Evolutionary conservation across 2,329 filamentous ascomycete genomes (phyloP), one percentile per base, ranked within the genome.

Genomic region (Pseudogymnoascus sp.): DNA sequence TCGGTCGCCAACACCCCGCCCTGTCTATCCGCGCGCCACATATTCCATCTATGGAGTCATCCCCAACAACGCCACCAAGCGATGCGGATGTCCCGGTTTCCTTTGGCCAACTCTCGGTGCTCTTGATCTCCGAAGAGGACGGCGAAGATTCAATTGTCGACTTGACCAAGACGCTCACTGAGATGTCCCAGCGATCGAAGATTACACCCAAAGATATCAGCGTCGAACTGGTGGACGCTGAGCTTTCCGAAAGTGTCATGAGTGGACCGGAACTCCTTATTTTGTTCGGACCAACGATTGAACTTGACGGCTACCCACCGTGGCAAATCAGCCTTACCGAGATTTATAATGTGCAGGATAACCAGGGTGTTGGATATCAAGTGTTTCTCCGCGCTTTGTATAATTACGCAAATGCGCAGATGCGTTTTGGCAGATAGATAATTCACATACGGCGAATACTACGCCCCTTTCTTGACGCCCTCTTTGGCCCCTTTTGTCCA

Each of bases 291-390:
- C 90, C 92, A 3, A 84, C 86, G 58, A 85, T 97, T 60, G 87
- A 91, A 71, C 76, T 99, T 47, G 87, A 91, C 60, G 91, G 94
- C 8, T 99, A 97, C 72, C 94, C 94, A 8, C 94, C 94, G 1
- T 99, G 94, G 94, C 94, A 97, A 75, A 83, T 97, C 64, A 84
- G 94, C 43, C 77, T 99, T 70, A 97, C 92, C 0, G 94, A 99
- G 78, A 97, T 99, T 62, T 97, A 92, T 73, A 84, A 86, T 68
- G 77, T 89, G 11, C 81, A 82, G 61, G 89, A 92, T 70, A 91
- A 91, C 72, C 82, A 88, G 64, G 86, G 86, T 1, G 92, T 99
- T 16, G 91, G 91, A 47, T 99, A 99, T 74, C 92, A 97, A 71
- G 88, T 96, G 30, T 99, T 97, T 73, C 78, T 97, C 65, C 82